These are phyloP conservation scores for Verticillium nubilum DNA, from an alignment of 2,329 filamentous ascomycete genomes.

Conservation along the genomic window DNA sequence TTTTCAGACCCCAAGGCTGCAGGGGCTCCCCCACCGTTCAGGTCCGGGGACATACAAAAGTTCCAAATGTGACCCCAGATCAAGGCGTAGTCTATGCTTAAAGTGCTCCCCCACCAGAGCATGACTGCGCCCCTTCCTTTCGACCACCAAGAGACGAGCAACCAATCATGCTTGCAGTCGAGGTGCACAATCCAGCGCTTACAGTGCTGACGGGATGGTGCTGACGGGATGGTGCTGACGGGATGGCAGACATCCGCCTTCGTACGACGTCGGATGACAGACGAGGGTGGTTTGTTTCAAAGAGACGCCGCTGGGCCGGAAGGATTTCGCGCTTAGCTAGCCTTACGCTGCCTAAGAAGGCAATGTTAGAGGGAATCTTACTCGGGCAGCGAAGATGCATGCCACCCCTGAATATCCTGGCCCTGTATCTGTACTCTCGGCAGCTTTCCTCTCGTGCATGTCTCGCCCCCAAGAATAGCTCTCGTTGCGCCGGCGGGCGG, in stretches of 20 bases:
- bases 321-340: neutral
- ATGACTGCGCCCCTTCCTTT: neutral
- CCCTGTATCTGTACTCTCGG: neutral
- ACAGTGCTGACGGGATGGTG: neutral
- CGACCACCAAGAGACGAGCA: neutral
- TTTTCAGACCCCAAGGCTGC: neutral
- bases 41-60: neutral
- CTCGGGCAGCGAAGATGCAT: neutral
- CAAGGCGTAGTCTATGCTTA: neutral
- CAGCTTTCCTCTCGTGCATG: neutral
- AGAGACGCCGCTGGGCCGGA: neutral
- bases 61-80: neutral
- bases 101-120: neutral
- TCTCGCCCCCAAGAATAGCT: neutral
- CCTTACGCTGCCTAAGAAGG: neutral
- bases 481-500: neutral
- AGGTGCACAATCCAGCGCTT: neutral
- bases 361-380: neutral
- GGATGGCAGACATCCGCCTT: neutral
- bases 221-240: no score
- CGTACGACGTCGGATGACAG: neutral
- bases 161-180: neutral
- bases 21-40: neutral
- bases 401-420: neutral
- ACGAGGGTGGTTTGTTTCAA: neutral